Evolutionary conservation across 192 early-diverging fungal species (phyloP), one percentile per base, ranked within the genome.

Genomic region (Linnemannia exigua): DNA sequence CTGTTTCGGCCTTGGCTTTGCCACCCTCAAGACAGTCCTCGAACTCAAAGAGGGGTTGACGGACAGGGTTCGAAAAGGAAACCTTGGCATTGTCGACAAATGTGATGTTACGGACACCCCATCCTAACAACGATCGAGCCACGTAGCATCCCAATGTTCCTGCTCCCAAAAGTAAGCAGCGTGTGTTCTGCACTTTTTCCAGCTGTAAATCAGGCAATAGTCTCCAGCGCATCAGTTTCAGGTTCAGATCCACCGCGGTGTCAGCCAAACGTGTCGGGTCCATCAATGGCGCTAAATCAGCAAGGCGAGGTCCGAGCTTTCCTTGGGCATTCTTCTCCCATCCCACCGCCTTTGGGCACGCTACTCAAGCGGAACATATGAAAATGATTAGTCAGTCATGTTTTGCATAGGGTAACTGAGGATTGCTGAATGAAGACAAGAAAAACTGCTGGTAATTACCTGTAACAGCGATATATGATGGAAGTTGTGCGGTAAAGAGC

Each of bases 201-300:
- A 99, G 91, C 36, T 97, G 87, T 25, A 99, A 80, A 12, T 90
- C 87, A 17, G 97, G 98, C 31, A 98, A 88, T 51, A 98, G 89
- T 17, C 98, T 91, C 98, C 98, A 99, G 54, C 96, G 93, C 98
- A 99, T 99, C 63, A 99, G 90, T 78, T 98, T 97, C 67, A 99
- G 91, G 80, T 99, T 99, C 50, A 99, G 87, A 76, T 97, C 96
- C 22, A 99, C 95, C 3, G 98, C 95, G 0, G 97, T 95, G 61
- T 95, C 94, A 2, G 97, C 96, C 72, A 99, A 89, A 68, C 94
- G 94, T 47, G 71, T 79, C 6, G 97, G 97, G 76, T 98, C 96
- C 98, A 99, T 98, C 28, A 97, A 83, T 11, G 95, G 93, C 0
- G 95, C 95, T 11, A 99, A 89, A 48, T 99, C 94, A 11, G 92